phyloP scores from a whole-genome alignment of 2,329 filamentous ascomycete species.

The Graphilbum sp. region DNA sequence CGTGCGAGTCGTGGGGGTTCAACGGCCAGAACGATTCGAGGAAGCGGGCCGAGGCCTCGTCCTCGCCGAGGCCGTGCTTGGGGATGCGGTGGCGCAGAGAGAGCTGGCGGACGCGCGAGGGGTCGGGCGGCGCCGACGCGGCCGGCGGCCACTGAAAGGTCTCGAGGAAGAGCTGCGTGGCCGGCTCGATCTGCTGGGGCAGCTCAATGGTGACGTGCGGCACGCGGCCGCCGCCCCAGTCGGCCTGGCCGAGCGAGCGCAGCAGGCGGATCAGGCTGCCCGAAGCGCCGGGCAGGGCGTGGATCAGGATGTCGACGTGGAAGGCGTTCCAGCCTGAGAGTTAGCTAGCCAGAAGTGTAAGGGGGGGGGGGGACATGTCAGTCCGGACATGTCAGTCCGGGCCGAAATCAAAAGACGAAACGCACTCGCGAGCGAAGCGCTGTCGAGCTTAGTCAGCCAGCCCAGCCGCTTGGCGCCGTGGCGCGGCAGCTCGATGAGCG shows the following conservation, averaged over 20 bases:
- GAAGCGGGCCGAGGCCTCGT: slow-evolving; percentile 58
- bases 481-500: slow-evolving; percentile 60
- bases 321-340: slow-evolving; percentile 72
- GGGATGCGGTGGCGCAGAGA: slow-evolving; percentile 61
- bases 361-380: too few species aligned
- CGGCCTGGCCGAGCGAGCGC: slow-evolving; percentile 55
- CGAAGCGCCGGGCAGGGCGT: slow-evolving; percentile 52
- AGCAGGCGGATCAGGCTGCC: slow-evolving; percentile 65
- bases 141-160: slow-evolving; percentile 51
- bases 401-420: too few species aligned
- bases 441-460: slow-evolving; percentile 69
- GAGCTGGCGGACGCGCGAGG: slow-evolving; percentile 36
- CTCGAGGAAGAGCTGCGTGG: slow-evolving; percentile 45
- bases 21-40: slow-evolving; percentile 79
- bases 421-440: slow-evolving; percentile 48
- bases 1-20: slow-evolving; percentile 46
- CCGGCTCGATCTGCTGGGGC: slow-evolving; percentile 50
- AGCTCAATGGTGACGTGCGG: slow-evolving; percentile 78
- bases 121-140: slow-evolving; percentile 19
- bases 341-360: too few species aligned
- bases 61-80: slow-evolving; percentile 38
- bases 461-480: slow-evolving; percentile 44
- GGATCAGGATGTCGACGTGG: slow-evolving; percentile 68
- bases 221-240: slow-evolving; percentile 52
- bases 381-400: neutral